phyloP scores from a whole-genome alignment of 2,329 filamentous ascomycete genomes.

The Neofusicoccum umdonicola region DNA sequence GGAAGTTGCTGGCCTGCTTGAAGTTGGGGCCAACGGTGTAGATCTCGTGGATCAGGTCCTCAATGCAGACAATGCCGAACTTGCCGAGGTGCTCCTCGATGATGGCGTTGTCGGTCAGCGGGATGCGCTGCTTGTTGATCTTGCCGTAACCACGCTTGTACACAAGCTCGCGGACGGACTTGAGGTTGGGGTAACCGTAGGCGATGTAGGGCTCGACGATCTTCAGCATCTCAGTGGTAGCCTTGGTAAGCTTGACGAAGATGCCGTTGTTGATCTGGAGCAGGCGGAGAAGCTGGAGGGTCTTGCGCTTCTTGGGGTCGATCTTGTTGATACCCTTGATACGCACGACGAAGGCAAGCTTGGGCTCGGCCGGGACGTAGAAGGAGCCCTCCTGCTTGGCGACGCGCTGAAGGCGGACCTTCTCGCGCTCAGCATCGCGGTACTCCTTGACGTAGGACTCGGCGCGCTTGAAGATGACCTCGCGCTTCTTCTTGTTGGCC shows the following conservation, averaged over 20 bases:
- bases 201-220: conserved; percentile 98
- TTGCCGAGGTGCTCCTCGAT: conserved; percentile 96
- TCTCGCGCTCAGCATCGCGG: conserved; percentile 96
- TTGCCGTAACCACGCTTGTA: conserved; percentile 99
- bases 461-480: conserved; percentile 98
- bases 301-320: conserved; percentile 99
- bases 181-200: conserved; percentile 99
- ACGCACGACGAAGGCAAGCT: conserved; percentile 95
- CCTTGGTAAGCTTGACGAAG: conserved; percentile 97
- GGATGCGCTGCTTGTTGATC: conserved; percentile 95
- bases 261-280: conserved; percentile 99
- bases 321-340: conserved; percentile 99
- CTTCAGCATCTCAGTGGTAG: conserved; percentile 94
- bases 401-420: conserved; percentile 85
- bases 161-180: conserved; percentile 97
- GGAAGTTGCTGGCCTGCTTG: conserved; percentile 99
- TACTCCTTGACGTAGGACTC: conserved; percentile 99
- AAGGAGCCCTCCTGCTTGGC: conserved; percentile 91
- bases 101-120: conserved; percentile 95
- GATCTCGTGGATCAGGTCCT: conserved; percentile 99
- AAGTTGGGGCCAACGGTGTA: conserved; percentile 95
- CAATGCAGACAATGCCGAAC: conserved; percentile 98
- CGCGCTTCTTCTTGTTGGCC: conserved; percentile 98
- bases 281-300: conserved; percentile 97
- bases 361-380: conserved; percentile 91